phyloP scores from a whole-genome alignment of 352 stramenopile species.

The Phytophthora quininea region DNA sequence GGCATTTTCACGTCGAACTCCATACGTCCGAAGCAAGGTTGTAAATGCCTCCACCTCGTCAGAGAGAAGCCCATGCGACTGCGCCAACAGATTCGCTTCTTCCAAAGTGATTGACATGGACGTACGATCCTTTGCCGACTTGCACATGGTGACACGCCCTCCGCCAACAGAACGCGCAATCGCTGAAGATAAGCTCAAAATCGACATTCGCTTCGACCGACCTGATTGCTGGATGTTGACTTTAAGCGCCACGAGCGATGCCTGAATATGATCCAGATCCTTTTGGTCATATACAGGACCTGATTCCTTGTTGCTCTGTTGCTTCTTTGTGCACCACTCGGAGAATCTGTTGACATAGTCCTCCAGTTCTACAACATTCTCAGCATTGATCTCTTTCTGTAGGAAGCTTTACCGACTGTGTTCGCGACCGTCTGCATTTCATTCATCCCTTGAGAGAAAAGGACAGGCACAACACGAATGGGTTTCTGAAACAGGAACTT shows the following conservation, averaged over 20 bases:
- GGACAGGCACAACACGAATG: slow-evolving; percentile 73
- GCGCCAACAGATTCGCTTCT: slow-evolving; percentile 73
- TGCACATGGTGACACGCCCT: slow-evolving; percentile 95
- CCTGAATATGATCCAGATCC: slow-evolving; percentile 40
- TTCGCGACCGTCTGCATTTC: slow-evolving; percentile 94
- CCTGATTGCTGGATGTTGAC: slow-evolving; percentile 53
- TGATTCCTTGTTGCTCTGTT: slow-evolving; percentile 19
- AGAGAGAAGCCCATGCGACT: slow-evolving; percentile 54
- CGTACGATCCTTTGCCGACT: slow-evolving; percentile 97
- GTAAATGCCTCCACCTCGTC: slow-evolving; percentile 67
- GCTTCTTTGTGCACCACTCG: slow-evolving; percentile 45
- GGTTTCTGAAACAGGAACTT: slow-evolving; percentile 64
- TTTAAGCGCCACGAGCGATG: slow-evolving; percentile 44
- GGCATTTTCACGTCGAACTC: slow-evolving; percentile 83
- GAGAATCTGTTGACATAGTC: slow-evolving; percentile 52
- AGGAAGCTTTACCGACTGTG: slow-evolving; percentile 76
- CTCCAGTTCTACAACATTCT: slow-evolving; percentile 71
- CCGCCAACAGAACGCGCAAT: slow-evolving; percentile 84
- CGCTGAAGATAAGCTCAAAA: slow-evolving; percentile 76
- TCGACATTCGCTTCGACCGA: slow-evolving; percentile 80
- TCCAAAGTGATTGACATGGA: slow-evolving; percentile 98
- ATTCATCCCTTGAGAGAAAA: slow-evolving; percentile 93
- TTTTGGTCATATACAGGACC: slow-evolving; percentile 32
- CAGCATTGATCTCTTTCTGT: slow-evolving; percentile 85
- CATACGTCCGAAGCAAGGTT: slow-evolving; percentile 71